phyloP scores from a whole-genome alignment of 2,329 filamentous ascomycete species.

The Aspergillus versicolor region DNA sequence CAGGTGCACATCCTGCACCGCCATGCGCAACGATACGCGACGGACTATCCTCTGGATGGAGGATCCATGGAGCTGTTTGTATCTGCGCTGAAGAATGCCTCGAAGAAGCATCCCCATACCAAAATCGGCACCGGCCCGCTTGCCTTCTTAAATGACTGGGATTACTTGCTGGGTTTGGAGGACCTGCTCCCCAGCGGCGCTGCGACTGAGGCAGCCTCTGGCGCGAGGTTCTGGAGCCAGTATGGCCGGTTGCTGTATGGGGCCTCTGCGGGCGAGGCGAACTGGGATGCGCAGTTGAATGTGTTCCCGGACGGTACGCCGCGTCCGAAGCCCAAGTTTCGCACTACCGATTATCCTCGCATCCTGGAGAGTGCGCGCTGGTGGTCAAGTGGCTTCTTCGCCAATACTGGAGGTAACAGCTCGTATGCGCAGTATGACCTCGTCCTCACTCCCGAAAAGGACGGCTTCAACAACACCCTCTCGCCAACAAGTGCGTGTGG shows the following conservation, averaged over 20 bases:
- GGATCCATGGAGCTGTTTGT: constrained; percentile 50
- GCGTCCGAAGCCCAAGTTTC: constrained; percentile 50
- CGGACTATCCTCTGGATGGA: constrained; percentile 48
- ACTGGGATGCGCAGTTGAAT: constrained; percentile 47
- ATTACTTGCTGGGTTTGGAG: constrained; percentile 46
- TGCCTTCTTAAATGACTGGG: constrained; percentile 54
- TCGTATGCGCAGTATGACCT: constrained; percentile 35
- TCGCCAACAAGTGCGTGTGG: constrained; percentile 37
- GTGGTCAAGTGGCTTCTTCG: constrained; percentile 36
- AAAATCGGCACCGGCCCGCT: constrained; percentile 48
- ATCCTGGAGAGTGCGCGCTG: constrained; percentile 52
- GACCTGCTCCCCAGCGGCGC: constrained; percentile 53
- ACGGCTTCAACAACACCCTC: constrained; percentile 51
- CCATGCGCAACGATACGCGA: constrained; percentile 56
- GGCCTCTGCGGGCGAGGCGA: constrained; percentile 47
- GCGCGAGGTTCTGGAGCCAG: constrained; percentile 54
- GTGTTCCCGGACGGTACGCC: constrained; percentile 47
- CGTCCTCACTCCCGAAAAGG: constrained; percentile 52
- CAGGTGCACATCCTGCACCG: constrained; percentile 56
- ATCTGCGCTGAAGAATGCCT: constrained; percentile 50
- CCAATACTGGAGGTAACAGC: constrained; percentile 23
- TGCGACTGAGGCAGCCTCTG: constrained; percentile 50
- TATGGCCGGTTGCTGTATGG: constrained; percentile 57
- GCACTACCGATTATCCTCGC: constrained; percentile 55
- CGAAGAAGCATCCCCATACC: constrained; percentile 30